Evolutionary conservation across 345 rosid species (phyloP), one percentile per base, ranked within the genome.

Genomic region (Salix brachista): DNA sequence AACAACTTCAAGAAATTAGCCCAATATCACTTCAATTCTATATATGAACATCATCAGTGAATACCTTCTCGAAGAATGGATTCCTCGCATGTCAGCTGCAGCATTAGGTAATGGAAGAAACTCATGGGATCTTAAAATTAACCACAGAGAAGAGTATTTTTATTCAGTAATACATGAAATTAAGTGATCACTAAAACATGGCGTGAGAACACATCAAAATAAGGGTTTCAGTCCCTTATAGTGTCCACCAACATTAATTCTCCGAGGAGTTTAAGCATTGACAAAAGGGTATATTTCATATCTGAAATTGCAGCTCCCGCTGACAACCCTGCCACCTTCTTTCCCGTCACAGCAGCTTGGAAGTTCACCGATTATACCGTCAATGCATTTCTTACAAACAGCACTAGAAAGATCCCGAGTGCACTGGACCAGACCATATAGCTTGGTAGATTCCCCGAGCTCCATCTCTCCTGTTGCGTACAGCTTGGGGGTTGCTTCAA

Each of bases 221-320:
- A 52, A 19, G 60, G 60, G 23, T 52, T 21, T 18, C 1, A 19
- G 8, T 18, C 23, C 58, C 23, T 19, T 18, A 48, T 5, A 1
- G 21, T 5, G 19, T 16, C 8, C 54, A 1, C 1, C 8, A 17
- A 48, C 54, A 48, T 17, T 34, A 5, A 34, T 34, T 48, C 54
- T 4, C 6, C 21, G 5, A 48, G 54, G 28, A 13, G 8, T 8
- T 75, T 34, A 81, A 42, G 70, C 75, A 70, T 79, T 74, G 48
- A 82, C 78, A 76, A 86, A 86, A n/a, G 87, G 86, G 73, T 86
- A 84, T 25, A 84, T 86, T 83, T 86, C 87, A 46, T 82, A 86
- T 77, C 86, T 77, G 41, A 86, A 74, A 65, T 84, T 86, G 42
- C 89, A 86, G 28, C 87, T 86, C 42, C 89, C 89, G 58, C 83